Percentiles rank a stretch among this genome's conserved stretches.
Evolutionary conservation across 768 basidiomycete genomes (phyloP).

Genomic region (Rubroboletus satanas): DNA sequence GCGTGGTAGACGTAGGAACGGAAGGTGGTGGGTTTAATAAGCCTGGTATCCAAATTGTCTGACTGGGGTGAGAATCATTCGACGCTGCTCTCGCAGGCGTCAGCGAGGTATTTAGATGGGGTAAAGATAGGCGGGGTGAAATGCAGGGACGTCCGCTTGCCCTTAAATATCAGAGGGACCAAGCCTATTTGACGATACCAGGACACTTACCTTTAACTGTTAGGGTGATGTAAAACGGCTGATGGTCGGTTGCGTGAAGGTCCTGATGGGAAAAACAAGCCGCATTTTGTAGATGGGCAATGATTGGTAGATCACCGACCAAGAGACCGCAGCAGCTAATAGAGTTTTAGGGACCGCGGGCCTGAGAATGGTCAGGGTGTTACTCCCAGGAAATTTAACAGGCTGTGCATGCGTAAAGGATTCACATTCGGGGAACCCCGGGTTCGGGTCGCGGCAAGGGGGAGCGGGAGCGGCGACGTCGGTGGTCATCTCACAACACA

Average conservation of each 20-base stretch:
- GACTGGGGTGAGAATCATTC: constrained; percentile 27
- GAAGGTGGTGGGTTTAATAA: constrained; percentile 28
- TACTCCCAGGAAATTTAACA: neutral
- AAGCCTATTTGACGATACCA: constrained; percentile 17
- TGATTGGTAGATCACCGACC: constrained; percentile 24
- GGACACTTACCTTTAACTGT: constrained; percentile 29
- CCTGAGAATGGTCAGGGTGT: constrained; percentile 1
- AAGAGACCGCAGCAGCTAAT: constrained; percentile 21
- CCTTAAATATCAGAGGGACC: constrained; percentile 29
- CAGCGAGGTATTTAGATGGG: constrained; percentile 7
- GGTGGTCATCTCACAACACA: neutral
- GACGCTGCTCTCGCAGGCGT: constrained; percentile 17
- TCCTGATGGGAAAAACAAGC: constrained; percentile 25
- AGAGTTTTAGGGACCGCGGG: constrained; percentile 30
- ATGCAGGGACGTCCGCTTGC: constrained; percentile 13
- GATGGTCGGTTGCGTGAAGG: constrained; percentile 28
- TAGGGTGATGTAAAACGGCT: constrained; percentile 33
- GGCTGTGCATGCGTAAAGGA: no score
- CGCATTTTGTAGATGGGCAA: constrained; percentile 3
- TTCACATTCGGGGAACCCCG: no score
- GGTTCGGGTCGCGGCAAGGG: no score
- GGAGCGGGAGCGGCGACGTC: neutral
- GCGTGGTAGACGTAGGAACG: constrained; percentile 20
- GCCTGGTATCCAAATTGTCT: constrained; percentile 18
- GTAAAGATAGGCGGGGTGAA: constrained; percentile 5